Conservation (phyloP, 169 alveolate genomes). For the Amoebophrya sp. region DNA sequence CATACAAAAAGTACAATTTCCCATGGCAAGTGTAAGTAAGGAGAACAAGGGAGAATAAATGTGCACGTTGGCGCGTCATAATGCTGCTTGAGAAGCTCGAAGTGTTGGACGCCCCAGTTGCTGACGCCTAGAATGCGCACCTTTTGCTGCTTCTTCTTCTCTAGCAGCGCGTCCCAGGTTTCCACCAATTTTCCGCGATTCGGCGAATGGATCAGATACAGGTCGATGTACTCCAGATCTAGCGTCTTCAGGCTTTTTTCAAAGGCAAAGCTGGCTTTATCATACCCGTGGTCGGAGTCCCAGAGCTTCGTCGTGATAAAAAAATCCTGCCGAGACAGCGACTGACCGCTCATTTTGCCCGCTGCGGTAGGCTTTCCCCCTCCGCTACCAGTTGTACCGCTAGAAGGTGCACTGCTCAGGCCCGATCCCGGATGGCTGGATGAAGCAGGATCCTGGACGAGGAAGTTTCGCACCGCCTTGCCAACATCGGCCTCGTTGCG, state of each 20-base stretch:
- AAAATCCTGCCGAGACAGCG: too few species aligned
- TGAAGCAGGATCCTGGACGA: too few species aligned
- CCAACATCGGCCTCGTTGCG: background rate
- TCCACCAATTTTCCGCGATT: background rate
- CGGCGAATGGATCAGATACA: background rate
- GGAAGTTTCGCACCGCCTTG: background rate
- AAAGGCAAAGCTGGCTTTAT: background rate
- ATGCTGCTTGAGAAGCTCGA: background rate
- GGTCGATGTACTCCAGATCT: background rate
- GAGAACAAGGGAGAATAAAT: too few species aligned
- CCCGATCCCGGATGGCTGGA: too few species aligned
- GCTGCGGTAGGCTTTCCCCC: too few species aligned
- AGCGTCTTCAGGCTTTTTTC: background rate
- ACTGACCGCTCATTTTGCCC: too few species aligned
- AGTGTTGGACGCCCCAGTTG: background rate
- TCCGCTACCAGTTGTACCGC: too few species aligned
- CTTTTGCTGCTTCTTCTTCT: background rate
- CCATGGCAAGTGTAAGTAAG: too few species aligned
- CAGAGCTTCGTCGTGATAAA: background rate
- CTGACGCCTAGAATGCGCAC: background rate
- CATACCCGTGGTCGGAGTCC: background rate
- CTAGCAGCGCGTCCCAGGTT: background rate
- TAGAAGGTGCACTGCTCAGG: too few species aligned
- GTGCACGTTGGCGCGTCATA: too few species aligned
- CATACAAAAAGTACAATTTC: too few species aligned